These are phyloP conservation scores for Collybiopsis confluens DNA, from an alignment of 768 basidiomycete genomes.

Conservation along the genomic window DNA sequence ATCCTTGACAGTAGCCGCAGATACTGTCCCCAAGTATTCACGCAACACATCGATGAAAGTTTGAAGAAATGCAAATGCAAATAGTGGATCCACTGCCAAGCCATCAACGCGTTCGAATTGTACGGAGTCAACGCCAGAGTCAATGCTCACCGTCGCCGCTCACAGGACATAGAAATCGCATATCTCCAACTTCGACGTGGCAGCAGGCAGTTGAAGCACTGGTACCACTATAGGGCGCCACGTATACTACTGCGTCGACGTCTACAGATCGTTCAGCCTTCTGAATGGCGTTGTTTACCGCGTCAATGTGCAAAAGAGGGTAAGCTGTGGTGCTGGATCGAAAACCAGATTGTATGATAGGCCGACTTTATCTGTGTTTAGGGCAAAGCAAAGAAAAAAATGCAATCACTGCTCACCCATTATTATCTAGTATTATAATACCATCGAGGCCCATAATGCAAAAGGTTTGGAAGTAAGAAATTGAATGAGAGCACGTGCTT, in stretches of 20 bases:
- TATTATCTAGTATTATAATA: slow-evolving; percentile 70
- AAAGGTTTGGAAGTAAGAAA: neutral
- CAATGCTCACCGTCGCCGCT: slow-evolving; percentile 75
- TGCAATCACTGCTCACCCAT: slow-evolving; percentile 47
- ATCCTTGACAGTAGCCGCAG: slow-evolving; percentile 74
- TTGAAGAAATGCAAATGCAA: slow-evolving; percentile 85
- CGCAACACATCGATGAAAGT: slow-evolving; percentile 78
- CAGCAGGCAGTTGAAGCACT: slow-evolving; percentile 72
- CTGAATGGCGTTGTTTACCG: slow-evolving; percentile 70
- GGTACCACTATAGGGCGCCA: slow-evolving; percentile 42
- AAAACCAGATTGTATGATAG: slow-evolving; percentile 90
- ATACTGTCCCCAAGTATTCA: slow-evolving; percentile 87
- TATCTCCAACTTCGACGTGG: slow-evolving; percentile 71
- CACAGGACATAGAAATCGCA: slow-evolving; percentile 76
- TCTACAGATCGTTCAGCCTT: slow-evolving; percentile 45
- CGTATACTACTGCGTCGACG: slow-evolving; percentile 73
- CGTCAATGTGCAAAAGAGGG: slow-evolving; percentile 82
- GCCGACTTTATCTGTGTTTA: slow-evolving; percentile 35
- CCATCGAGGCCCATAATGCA: slow-evolving; percentile 71
- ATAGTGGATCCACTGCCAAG: slow-evolving; percentile 68
- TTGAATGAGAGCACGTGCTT: too few species aligned
- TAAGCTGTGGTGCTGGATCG: slow-evolving; percentile 72
- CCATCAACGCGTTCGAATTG: neutral
- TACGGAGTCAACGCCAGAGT: too few species aligned
- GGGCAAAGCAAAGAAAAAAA: neutral